Percentiles rank a stretch among this genome's conserved stretches.
These are phyloP conservation scores for Aspergillus heteromorphus DNA, from an alignment of 495 filamentous ascomycete genomes.

Conservation along the genomic window DNA sequence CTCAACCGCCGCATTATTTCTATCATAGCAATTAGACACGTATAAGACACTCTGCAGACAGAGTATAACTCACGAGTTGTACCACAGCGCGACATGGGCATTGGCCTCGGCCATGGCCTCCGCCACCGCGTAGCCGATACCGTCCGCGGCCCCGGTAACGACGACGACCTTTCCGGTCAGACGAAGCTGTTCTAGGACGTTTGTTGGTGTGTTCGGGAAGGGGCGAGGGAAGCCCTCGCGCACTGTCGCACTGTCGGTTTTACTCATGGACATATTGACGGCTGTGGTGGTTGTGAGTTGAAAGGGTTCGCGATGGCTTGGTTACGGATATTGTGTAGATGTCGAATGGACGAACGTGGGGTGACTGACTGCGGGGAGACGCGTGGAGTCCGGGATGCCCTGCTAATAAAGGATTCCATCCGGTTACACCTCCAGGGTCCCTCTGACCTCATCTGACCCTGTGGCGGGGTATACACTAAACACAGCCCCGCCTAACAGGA, in stretches of 20 bases:
- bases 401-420: too few relatives aligned
- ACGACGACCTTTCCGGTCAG: constrained; percentile 37
- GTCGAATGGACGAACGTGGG: too few relatives aligned
- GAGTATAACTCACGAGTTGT: constrained; percentile 30
- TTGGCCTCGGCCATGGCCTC: constrained; percentile 34
- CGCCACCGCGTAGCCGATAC: constrained; percentile 29
- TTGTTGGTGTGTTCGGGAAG: constrained; percentile 33
- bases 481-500: too few relatives aligned
- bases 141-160: constrained; percentile 33
- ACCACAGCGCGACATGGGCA: constrained; percentile 31
- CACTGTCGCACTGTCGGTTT: constrained; percentile 26
- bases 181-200: constrained; percentile 40
- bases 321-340: too few relatives aligned
- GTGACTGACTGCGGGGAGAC: too few relatives aligned
- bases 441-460: too few relatives aligned
- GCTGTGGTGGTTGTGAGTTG: background rate
- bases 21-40: constrained; percentile 2
- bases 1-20: constrained; percentile 29
- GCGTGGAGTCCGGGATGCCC: too few relatives aligned
- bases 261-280: constrained; percentile 46
- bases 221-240: constrained; percentile 38
- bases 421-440: too few relatives aligned
- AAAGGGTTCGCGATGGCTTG: too few relatives aligned
- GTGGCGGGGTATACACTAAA: too few relatives aligned
- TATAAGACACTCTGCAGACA: background rate